phyloP scores from a whole-genome alignment of 108 stramenopile genomes.

The Cyclotella sp. region DNA sequence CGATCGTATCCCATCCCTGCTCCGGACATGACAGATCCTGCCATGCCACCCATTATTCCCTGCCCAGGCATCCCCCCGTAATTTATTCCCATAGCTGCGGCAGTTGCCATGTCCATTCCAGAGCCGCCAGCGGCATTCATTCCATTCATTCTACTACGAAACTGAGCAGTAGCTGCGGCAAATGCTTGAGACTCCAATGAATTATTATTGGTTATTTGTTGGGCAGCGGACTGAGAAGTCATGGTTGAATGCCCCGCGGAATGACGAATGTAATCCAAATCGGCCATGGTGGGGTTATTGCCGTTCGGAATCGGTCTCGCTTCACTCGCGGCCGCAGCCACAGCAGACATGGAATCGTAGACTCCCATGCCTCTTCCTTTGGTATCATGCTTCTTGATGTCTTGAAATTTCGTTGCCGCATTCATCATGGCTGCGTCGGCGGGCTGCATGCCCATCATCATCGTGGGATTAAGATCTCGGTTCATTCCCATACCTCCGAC shows the following conservation, averaged over 20 bases:
- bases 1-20: background rate
- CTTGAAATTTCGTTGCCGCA: background rate
- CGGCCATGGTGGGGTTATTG: background rate
- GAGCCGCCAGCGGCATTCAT: background rate
- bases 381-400: background rate
- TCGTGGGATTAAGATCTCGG: background rate
- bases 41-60: constrained; percentile 3
- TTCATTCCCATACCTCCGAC: background rate
- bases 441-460: background rate
- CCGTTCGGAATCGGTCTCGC: background rate
- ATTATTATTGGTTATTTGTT: background rate
- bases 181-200: background rate
- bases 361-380: background rate
- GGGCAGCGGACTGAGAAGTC: background rate
- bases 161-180: background rate
- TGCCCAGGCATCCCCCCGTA: background rate
- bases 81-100: background rate
- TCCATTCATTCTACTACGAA: background rate
- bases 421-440: background rate
- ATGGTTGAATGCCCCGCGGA: background rate
- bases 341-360: background rate
- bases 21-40: background rate
- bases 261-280: constrained; percentile 1
- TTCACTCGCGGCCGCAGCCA: background rate
- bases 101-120: background rate